Evolutionary conservation across 164 flowering plant genomes (phyloP), one percentile per base, ranked within the genome.

Genomic region (Annona cherimola): DNA sequence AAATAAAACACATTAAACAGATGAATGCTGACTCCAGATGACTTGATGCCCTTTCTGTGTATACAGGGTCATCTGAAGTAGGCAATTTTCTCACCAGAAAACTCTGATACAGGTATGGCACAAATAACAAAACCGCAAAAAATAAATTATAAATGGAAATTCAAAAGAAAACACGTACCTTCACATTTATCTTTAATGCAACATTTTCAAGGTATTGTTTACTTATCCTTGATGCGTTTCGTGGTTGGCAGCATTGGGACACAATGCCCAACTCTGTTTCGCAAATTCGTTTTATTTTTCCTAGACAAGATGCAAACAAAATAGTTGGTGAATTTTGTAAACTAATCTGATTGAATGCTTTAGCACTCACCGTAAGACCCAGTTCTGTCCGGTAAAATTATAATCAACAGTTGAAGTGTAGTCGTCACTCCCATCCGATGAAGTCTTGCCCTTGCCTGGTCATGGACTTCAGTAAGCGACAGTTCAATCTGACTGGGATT

Each of bases 351-450:
- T 57, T 7, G 9, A 3, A 2, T 46, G 9, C 14, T 43, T 43
- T 45, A 61, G 26, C 59, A 76, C 86, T 67, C 16, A 92, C 99
- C 97, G 81, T 95, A 93, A 0, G 86, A 81, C 0, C 98, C 95
- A 74, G 66, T 77, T 0, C 61, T 12, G 45, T 92, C 95, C 42
- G 99, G 99, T 61, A 96, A 79, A 45, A 96, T 85, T 18, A 93
- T 70, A 4, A 96, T 79, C 73, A 96, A 61, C 69, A 96, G 60
- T 76, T 89, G 95, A 9, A 93, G 82, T 41, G 71, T 71, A 11
- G 68, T 78, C 0, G 69, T 18, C 5, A 5, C 45, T 44, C 64
- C 70, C 61, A 11, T 50, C 16, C 39, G 68, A 16, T 63, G 42
- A 35, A 76, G 57, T 69, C 62, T 45, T 16, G 55, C 44, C 45